Percentiles rank a stretch among this genome's conserved stretches.
phyloP scores from a whole-genome alignment of 768 basidiomycete genomes.

The Lanmaoa rubissima region DNA sequence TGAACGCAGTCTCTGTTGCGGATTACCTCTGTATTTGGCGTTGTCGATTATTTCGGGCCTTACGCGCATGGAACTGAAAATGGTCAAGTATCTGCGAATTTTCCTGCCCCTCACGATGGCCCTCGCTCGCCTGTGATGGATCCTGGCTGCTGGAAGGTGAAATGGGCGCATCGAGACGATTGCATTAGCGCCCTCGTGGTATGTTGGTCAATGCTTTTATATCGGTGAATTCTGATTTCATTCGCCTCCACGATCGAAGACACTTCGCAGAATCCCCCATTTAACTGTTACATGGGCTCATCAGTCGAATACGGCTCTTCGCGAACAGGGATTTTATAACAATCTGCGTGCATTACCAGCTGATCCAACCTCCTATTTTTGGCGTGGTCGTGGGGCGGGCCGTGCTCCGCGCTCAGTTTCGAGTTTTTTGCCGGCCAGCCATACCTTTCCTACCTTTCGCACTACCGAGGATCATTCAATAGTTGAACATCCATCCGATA shows the following conservation, averaged over 20 bases:
- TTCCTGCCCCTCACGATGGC: conserved; percentile 55
- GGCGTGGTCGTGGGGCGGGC: conserved; percentile 16
- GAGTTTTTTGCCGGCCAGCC: conserved; percentile 17
- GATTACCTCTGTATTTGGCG: conserved; percentile 61
- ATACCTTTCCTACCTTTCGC: conserved; percentile 14
- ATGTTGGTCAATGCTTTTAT: conserved; percentile 15
- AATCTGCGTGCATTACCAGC: conserved; percentile 10
- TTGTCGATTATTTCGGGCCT: conserved; percentile 53
- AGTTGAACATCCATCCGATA: not conserved
- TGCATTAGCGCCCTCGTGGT: conserved; percentile 73
- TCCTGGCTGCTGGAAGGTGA: conserved; percentile 66
- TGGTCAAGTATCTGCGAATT: conserved; percentile 15
- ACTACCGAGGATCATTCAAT: not conserved
- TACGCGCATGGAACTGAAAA: conserved; percentile 24
- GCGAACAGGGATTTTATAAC: conserved; percentile 16
- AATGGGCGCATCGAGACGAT: conserved; percentile 76
- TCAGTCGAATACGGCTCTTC: conserved; percentile 38
- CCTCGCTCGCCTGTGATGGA: conserved; percentile 59
- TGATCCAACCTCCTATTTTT: conserved; percentile 12
- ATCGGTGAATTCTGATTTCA: conserved; percentile 1
- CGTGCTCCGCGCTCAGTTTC: conserved; percentile 11
- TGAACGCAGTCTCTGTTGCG: conserved; percentile 45
- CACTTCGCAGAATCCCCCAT: conserved; percentile 67
- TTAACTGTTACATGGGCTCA: conserved; percentile 81
- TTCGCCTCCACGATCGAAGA: conserved; percentile 38